These are phyloP conservation scores for Trichophyton benhamiae DNA, from an alignment of 2,329 filamentous ascomycete species.

Conservation along the genomic window DNA sequence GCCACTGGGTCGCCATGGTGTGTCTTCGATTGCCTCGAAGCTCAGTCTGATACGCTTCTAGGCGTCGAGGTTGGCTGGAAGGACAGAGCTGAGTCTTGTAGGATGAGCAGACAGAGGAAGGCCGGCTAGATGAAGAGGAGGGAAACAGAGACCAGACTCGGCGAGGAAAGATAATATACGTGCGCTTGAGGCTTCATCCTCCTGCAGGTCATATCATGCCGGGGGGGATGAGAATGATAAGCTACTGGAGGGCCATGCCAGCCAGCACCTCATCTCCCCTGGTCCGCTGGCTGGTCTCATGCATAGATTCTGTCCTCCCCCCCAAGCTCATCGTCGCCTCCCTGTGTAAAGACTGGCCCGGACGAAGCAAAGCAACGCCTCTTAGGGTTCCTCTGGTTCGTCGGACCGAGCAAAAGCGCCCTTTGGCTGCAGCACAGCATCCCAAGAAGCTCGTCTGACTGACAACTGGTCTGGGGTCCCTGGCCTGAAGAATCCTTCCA, in stretches of 20 bases:
- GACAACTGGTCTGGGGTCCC: background rate
- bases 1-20: slow-evolving; percentile 1
- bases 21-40: background rate
- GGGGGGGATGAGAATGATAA: background rate
- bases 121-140: background rate
- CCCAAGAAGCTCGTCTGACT: background rate
- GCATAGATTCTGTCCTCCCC: background rate
- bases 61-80: background rate
- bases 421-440: background rate
- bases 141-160: background rate
- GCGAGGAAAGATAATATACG: background rate
- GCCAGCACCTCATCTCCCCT: background rate
- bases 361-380: background rate
- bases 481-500: background rate
- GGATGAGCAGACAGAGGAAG: background rate
- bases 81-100: background rate
- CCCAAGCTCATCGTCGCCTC: background rate
- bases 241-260: background rate
- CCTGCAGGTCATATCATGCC: background rate
- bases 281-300: background rate
- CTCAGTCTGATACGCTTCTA: background rate
- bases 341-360: background rate
- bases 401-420: background rate
- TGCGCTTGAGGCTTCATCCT: background rate
- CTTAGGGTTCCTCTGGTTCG: background rate